phyloP scores from a whole-genome alignment of 768 basidiomycete species.

The Coprinopsis marcescibilis region DNA sequence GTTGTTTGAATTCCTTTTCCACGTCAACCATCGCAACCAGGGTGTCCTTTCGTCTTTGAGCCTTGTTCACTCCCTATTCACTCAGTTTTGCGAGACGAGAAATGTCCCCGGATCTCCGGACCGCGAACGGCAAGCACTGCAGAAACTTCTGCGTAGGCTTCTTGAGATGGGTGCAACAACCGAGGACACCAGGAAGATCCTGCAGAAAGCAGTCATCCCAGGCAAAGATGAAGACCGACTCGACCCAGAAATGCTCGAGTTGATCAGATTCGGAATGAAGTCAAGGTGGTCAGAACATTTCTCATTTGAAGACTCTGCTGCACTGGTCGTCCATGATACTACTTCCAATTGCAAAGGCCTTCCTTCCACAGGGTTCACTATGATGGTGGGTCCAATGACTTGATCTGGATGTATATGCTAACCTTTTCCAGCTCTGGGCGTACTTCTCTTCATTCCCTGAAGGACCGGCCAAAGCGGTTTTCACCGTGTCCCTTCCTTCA shows the following conservation, averaged over 20 bases:
- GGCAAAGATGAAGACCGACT: slow-evolving; percentile 41
- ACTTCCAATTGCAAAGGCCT: slow-evolving; percentile 38
- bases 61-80: slow-evolving; percentile 48
- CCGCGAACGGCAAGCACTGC: slow-evolving; percentile 49
- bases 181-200: slow-evolving; percentile 55
- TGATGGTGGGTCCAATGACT: slow-evolving; percentile 44
- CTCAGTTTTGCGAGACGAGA: slow-evolving; percentile 31
- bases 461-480: slow-evolving; percentile 28
- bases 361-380: slow-evolving; percentile 61
- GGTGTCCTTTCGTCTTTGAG: slow-evolving; percentile 58
- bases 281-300: slow-evolving; percentile 78
- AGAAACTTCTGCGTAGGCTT: slow-evolving; percentile 60
- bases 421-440: slow-evolving; percentile 39
- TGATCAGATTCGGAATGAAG: slow-evolving; percentile 66
- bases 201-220: slow-evolving; percentile 49
- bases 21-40: slow-evolving; percentile 62
- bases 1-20: slow-evolving; percentile 57
- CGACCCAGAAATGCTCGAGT: slow-evolving; percentile 61
- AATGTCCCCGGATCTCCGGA: slow-evolving; percentile 23
- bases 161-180: slow-evolving; percentile 72
- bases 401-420: neutral
- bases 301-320: slow-evolving; percentile 53
- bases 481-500: slow-evolving; percentile 26
- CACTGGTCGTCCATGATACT: slow-evolving; percentile 44
- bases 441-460: slow-evolving; percentile 39